These are phyloP conservation scores for Rhynchosporium secalis DNA, from an alignment of 2,329 filamentous ascomycete species.

Conservation along the genomic window DNA sequence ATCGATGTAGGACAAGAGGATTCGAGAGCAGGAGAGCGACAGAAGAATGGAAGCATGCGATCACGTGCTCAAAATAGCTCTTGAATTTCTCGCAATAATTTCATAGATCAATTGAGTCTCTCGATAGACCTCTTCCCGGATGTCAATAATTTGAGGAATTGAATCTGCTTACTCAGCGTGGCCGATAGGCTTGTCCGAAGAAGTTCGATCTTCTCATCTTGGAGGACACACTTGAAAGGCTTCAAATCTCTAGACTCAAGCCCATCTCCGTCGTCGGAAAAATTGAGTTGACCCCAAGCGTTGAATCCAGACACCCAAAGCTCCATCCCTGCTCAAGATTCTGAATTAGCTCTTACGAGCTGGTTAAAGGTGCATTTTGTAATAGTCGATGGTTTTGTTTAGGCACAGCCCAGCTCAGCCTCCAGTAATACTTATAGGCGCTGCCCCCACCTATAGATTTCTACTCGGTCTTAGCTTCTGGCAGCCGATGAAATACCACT, in stretches of 20 bases:
- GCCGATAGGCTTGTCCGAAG: conserved; percentile 45
- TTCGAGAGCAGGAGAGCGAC: background rate
- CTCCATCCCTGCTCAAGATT: conserved; percentile 41
- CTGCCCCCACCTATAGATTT: background rate
- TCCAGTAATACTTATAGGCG: conserved; percentile 3
- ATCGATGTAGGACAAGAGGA: background rate
- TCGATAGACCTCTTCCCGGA: background rate
- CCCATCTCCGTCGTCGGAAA: conserved; percentile 34
- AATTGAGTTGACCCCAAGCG: conserved; percentile 56
- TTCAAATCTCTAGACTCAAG: conserved; percentile 49
- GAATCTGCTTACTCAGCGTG: conserved; percentile 47
- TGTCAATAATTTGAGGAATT: background rate
- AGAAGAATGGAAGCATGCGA: background rate
- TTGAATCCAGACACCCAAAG: conserved; percentile 59
- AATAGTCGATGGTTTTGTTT: background rate
- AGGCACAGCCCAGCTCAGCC: conserved; percentile 18
- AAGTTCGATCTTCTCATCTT: conserved; percentile 41
- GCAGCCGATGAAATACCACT: conserved; percentile 1
- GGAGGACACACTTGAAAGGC: conserved; percentile 47
- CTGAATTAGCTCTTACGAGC: background rate
- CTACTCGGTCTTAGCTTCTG: conserved; percentile 1
- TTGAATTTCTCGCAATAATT: background rate
- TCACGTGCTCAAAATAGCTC: background rate
- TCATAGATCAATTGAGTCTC: background rate
- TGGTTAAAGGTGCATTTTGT: conserved; percentile 3